Percentiles rank a stretch among this genome's conserved stretches.
Conservation (phyloP, 306 rosid species). For the Bauhinia variegata region DNA sequence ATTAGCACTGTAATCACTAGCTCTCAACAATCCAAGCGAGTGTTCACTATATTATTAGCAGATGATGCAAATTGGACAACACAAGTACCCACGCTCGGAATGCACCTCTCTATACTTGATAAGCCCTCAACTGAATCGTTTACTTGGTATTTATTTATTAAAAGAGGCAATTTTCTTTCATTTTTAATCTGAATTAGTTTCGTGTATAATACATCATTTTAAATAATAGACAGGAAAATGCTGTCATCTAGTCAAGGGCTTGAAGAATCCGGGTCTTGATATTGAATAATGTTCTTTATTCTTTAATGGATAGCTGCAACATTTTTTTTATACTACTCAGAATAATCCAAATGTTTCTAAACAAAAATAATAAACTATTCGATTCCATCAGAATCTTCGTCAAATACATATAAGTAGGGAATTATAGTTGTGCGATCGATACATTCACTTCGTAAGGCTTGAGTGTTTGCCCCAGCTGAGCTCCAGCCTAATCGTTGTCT, state of each 20-base stretch:
- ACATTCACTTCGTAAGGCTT: slow-evolving; percentile 45
- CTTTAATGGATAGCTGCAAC: neutral
- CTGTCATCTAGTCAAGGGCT: neutral
- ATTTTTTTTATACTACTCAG: neutral
- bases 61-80: too few relatives aligned
- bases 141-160: too few relatives aligned
- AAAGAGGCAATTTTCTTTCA: too few relatives aligned
- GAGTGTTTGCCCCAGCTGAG: slow-evolving; percentile 48
- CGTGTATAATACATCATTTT: neutral
- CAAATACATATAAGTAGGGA: slow-evolving; percentile 70
- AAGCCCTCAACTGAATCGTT: too few relatives aligned
- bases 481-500: slow-evolving; percentile 83
- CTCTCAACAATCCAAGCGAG: too few relatives aligned
- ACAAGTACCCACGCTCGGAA: too few relatives aligned
- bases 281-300: neutral
- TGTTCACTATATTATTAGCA: too few relatives aligned
- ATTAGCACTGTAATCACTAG: too few relatives aligned
- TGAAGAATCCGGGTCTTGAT: slow-evolving; percentile 5
- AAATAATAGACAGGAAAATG: neutral
- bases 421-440: slow-evolving; percentile 50
- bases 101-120: too few relatives aligned
- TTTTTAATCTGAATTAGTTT: neutral
- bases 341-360: neutral
- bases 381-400: slow-evolving; percentile 62
- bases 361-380: slow-evolving; percentile 30